Evolutionary conservation across 2,329 filamentous ascomycete genomes (phyloP).

Genomic region (Cadophora malorum): DNA sequence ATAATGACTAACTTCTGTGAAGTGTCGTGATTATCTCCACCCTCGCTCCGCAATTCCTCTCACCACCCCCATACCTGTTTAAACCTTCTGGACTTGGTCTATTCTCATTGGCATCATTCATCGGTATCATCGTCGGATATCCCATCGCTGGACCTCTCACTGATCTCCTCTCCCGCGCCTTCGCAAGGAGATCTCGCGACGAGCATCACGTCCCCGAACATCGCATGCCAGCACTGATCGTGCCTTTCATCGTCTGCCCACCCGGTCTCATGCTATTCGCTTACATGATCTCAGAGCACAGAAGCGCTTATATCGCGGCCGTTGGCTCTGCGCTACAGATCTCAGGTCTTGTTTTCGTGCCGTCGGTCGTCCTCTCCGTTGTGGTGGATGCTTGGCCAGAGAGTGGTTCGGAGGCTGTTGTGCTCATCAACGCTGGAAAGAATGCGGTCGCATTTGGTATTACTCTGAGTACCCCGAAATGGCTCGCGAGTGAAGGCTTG

Average conservation of each 20-base stretch:
- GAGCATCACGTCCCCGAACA: slow-evolving; percentile 49
- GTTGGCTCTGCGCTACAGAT: slow-evolving; percentile 44
- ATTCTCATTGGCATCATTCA: slow-evolving; percentile 45
- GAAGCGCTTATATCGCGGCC: slow-evolving; percentile 40
- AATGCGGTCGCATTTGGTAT: slow-evolving; percentile 40
- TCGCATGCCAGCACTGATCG: slow-evolving; percentile 48
- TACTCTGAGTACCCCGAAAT: slow-evolving; percentile 31
- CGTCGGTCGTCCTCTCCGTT: slow-evolving; percentile 47
- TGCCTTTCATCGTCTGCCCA: slow-evolving; percentile 48
- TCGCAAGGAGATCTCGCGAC: slow-evolving; percentile 45
- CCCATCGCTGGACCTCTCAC: slow-evolving; percentile 41
- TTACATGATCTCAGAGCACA: slow-evolving; percentile 41
- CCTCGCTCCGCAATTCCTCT: slow-evolving; percentile 41
- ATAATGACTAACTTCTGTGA: slow-evolving; percentile 4
- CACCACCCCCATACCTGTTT: slow-evolving; percentile 46
- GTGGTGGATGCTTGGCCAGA: slow-evolving; percentile 46
- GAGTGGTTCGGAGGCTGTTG: slow-evolving; percentile 45
- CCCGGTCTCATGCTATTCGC: slow-evolving; percentile 46
- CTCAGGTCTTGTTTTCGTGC: slow-evolving; percentile 44
- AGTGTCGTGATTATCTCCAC: slow-evolving; percentile 41
- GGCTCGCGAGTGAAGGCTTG: slow-evolving; percentile 44
- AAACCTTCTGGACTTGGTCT: slow-evolving; percentile 35
- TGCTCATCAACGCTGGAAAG: slow-evolving; percentile 46
- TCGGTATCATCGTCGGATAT: slow-evolving; percentile 42
- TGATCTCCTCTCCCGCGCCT: slow-evolving; percentile 46